Evolutionary conservation across 2,329 filamentous ascomycete genomes (phyloP).

Genomic region (Nothopassalora personata): DNA sequence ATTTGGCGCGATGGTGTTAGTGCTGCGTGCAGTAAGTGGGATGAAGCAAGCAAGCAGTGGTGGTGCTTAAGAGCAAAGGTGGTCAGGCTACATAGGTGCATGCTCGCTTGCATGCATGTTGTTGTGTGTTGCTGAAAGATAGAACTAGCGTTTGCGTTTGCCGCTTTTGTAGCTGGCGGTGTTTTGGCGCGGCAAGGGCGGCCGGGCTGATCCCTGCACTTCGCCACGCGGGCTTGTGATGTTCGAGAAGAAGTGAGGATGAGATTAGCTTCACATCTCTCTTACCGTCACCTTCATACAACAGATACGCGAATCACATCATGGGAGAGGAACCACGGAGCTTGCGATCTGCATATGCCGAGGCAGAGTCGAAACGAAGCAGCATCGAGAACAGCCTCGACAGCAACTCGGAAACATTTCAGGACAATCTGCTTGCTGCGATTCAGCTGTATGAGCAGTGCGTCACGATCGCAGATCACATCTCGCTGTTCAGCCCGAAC

Average conservation of each 20-base stretch:
- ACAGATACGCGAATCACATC: not conserved
- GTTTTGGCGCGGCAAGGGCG: not conserved
- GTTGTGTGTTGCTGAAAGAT: not conserved
- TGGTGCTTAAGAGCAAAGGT: constrained; percentile 2
- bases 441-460: constrained; percentile 70
- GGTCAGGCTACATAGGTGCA: not conserved
- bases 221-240: not conserved
- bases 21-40: not conserved
- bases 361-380: constrained; percentile 52
- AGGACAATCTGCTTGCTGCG: constrained; percentile 60
- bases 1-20: constrained; percentile 6
- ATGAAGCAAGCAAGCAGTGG: constrained; percentile 1
- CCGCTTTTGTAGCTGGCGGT: not conserved
- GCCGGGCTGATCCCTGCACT: not conserved
- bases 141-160: constrained; percentile 3
- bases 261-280: no score
- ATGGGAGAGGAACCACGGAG: constrained; percentile 48
- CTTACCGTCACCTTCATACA: not conserved
- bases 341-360: constrained; percentile 48
- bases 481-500: constrained; percentile 85
- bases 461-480: constrained; percentile 59
- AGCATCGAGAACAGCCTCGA: constrained; percentile 60
- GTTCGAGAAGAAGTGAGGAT: no score
- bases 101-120: not conserved
- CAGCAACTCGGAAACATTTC: constrained; percentile 60